A percentile compares a stretch with the other conserved stretches of the same genome.
phyloP scores from a whole-genome alignment of 306 rosid species.

The Glycine tomentella region DNA sequence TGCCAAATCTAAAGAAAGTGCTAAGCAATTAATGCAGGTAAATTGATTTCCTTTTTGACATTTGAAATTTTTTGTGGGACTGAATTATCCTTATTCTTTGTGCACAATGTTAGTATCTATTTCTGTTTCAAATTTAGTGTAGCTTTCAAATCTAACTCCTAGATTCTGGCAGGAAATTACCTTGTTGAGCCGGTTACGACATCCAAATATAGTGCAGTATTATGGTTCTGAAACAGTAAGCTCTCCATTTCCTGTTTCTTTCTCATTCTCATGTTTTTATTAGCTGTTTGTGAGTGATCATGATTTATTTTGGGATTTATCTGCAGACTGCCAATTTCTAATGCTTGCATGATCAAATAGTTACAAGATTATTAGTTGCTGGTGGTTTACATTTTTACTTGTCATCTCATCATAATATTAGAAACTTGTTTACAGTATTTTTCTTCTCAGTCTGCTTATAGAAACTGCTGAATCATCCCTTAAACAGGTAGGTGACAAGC shows the following conservation, averaged over 20 bases:
- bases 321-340: conserved; percentile 18
- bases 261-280: conserved; percentile 27
- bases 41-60: conserved; percentile 29
- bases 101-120: conserved; percentile 33
- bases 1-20: conserved; percentile 92
- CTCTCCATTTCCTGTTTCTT: conserved; percentile 30
- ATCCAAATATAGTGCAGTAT: conserved; percentile 92
- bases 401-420: neutral
- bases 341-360: conserved; percentile 30
- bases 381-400: conserved; percentile 27
- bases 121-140: conserved; percentile 39
- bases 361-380: conserved; percentile 26
- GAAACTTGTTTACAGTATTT: neutral
- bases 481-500: conserved; percentile 77
- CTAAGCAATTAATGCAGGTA: conserved; percentile 92
- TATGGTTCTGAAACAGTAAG: conserved; percentile 87
- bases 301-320: conserved; percentile 8
- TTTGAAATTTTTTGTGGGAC: neutral
- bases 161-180: conserved; percentile 75
- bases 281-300: conserved; percentile 30
- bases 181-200: conserved; percentile 83
- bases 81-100: neutral
- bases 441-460: conserved; percentile 15
- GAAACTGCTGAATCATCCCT: conserved; percentile 45
- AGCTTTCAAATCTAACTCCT: conserved; percentile 36